These are phyloP conservation scores for Parastagonospora avenae DNA, from an alignment of 2,329 filamentous ascomycete species.

Conservation along the genomic window DNA sequence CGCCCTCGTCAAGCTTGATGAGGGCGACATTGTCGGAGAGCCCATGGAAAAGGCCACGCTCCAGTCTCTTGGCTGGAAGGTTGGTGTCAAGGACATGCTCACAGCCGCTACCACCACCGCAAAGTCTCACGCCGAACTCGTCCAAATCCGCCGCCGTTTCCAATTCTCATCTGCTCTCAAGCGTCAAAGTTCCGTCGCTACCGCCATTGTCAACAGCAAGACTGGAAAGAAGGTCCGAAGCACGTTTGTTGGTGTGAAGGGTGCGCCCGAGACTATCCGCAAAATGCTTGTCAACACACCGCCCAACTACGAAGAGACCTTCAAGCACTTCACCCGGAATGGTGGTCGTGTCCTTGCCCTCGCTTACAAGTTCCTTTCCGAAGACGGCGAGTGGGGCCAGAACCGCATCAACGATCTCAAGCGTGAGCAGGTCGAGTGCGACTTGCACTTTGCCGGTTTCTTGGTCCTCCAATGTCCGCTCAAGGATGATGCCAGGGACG, in stretches of 20 bases:
- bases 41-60: slow-evolving; percentile 99
- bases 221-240: slow-evolving; percentile 78
- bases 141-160: slow-evolving; percentile 95
- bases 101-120: slow-evolving; percentile 66
- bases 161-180: slow-evolving; percentile 97
- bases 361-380: slow-evolving; percentile 88
- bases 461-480: slow-evolving; percentile 92
- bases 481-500: slow-evolving; percentile 93
- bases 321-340: slow-evolving; percentile 95
- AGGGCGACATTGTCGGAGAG: slow-evolving; percentile 95
- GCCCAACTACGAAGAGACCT: slow-evolving; percentile 93
- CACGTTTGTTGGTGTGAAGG: slow-evolving; percentile 95
- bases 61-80: slow-evolving; percentile 83
- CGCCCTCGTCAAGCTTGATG: slow-evolving; percentile 92
- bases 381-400: slow-evolving; percentile 79
- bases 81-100: slow-evolving; percentile 88
- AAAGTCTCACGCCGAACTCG: slow-evolving; percentile 67
- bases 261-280: slow-evolving; percentile 94
- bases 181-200: slow-evolving; percentile 92
- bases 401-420: slow-evolving; percentile 90
- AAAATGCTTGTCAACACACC: slow-evolving; percentile 87
- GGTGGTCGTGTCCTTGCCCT: slow-evolving; percentile 92
- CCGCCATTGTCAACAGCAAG: slow-evolving; percentile 71
- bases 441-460: slow-evolving; percentile 90
- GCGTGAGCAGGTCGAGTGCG: slow-evolving; percentile 86